Conservation (phyloP, 768 basidiomycete species). For the Mycena alexandri region DNA sequence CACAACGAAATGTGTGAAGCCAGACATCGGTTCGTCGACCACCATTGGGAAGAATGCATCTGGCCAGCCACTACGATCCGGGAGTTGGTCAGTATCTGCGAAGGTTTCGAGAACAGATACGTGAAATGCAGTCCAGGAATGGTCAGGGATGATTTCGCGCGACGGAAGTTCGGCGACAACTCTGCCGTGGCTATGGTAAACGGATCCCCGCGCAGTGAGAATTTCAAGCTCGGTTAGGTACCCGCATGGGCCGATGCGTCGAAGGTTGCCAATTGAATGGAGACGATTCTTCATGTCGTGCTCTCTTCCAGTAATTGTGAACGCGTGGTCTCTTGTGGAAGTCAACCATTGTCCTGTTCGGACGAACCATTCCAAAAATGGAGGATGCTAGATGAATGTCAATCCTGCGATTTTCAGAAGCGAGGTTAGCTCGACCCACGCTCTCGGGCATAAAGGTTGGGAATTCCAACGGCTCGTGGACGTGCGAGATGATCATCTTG, state of each 20-base stretch:
- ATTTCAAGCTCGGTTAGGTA: background rate
- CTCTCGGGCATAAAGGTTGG: background rate
- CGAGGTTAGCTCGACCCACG: background rate
- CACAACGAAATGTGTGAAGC: conserved; percentile 1
- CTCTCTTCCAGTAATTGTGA: background rate
- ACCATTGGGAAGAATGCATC: background rate
- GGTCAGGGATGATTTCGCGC: background rate
- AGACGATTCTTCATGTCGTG: background rate
- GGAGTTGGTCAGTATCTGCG: no score
- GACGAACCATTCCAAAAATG: background rate
- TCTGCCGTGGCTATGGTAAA: background rate
- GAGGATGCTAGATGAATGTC: background rate
- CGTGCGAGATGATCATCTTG: background rate
- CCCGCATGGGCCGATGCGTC: background rate
- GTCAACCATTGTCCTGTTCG: no score
- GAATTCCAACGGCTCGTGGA: background rate
- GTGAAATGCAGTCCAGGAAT: background rate
- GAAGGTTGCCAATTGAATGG: background rate
- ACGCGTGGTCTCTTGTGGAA: no score
- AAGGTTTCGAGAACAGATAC: no score
- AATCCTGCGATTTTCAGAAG: no score
- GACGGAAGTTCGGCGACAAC: background rate
- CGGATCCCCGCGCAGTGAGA: background rate
- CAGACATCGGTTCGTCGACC: background rate
- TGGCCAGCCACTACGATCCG: background rate